phyloP scores from a whole-genome alignment of 306 rosid genomes.

The Prinsepia uniflora region DNA sequence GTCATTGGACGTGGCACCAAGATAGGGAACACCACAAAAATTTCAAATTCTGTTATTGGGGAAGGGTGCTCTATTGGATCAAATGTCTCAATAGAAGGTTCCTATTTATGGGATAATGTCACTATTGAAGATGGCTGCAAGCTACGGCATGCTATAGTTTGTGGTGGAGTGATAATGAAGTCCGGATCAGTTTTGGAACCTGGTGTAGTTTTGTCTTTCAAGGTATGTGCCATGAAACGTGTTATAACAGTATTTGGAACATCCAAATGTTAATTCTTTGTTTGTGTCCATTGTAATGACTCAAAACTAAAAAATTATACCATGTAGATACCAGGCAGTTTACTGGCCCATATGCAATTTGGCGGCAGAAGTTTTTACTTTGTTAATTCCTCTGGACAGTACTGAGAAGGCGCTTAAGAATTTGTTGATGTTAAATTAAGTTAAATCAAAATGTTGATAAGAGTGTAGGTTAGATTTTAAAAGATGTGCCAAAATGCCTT shows the following conservation, averaged over 20 bases:
- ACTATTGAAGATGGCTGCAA: constrained; percentile 86
- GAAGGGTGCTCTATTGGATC: constrained; percentile 83
- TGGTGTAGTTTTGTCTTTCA: constrained; percentile 84
- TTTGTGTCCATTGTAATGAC: constrained; percentile 17
- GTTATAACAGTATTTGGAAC: constrained; percentile 12
- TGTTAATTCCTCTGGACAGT: neutral
- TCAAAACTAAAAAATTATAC: neutral
- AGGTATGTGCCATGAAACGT: constrained; percentile 43
- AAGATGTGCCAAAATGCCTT: neutral
- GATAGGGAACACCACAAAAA: constrained; percentile 58
- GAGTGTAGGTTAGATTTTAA: neutral
- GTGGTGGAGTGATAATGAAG: constrained; percentile 80
- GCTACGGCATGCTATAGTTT: constrained; percentile 76
- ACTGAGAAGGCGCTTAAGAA: neutral
- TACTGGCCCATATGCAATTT: neutral
- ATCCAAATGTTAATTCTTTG: constrained; percentile 12
- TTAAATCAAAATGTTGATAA: neutral
- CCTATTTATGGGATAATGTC: constrained; percentile 83
- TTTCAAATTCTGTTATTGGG: constrained; percentile 80
- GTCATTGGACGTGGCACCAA: constrained; percentile 83
- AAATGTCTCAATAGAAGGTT: constrained; percentile 75
- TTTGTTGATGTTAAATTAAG: neutral
- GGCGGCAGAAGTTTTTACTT: neutral
- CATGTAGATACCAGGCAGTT: neutral
- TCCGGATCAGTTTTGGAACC: constrained; percentile 81